Percentiles rank a stretch among this genome's conserved stretches.
These are phyloP conservation scores for Petrea volubilis DNA, from an alignment of 257 asterid genomes.

Conservation along the genomic window DNA sequence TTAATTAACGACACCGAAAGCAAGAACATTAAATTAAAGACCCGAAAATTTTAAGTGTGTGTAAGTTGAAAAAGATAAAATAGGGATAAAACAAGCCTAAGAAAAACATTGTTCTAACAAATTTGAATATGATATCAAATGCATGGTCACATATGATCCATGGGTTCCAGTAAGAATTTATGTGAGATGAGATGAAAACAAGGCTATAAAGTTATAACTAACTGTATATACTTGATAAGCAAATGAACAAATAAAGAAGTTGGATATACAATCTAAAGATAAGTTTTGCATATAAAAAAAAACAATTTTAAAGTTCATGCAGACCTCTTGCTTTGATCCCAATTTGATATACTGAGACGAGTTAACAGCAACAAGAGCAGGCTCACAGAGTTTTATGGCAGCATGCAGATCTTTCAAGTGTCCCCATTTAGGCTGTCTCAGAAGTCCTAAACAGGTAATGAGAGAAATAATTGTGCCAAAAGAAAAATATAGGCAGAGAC, in stretches of 20 bases:
- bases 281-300: not conserved
- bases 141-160: conserved; percentile 4
- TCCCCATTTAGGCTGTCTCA: conserved; percentile 95
- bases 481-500: conserved; percentile 5
- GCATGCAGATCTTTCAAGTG: conserved; percentile 92
- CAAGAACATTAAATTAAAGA: not conserved
- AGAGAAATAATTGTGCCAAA: conserved; percentile 10
- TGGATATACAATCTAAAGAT: not conserved
- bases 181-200: no score
- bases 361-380: conserved; percentile 75
- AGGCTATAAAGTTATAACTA: no score
- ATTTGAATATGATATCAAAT: not conserved
- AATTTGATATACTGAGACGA: conserved; percentile 76
- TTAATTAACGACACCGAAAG: not conserved
- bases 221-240: not conserved
- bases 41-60: not conserved
- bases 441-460: conserved; percentile 58
- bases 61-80: not conserved
- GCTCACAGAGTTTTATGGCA: conserved; percentile 90
- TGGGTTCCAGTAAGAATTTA: conserved; percentile 4
- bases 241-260: not conserved
- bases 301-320: conserved; percentile 22
- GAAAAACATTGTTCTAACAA: not conserved
- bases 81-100: not conserved
- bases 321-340: conserved; percentile 91